Base-by-base conservation (phyloP, 202 grass and related monocot genomes). In the Carex arenaria region DNA sequence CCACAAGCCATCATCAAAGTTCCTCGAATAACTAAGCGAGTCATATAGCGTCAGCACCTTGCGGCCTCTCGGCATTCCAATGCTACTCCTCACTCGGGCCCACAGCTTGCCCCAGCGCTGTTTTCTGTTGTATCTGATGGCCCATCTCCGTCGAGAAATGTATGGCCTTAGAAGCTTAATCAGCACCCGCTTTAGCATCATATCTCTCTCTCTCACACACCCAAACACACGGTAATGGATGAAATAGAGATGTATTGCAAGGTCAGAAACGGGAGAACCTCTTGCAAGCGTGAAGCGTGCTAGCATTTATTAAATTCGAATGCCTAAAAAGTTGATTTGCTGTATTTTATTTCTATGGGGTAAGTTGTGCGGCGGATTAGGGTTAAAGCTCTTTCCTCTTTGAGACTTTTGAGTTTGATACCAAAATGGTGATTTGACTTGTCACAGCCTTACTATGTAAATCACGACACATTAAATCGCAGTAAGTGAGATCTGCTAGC, bases 1-100 rank as follows among this genome's bases (percentile, higher is more conserved):
- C 93, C 90, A 95, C 73, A 30, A 18, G 0, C 90, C 88, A 15
- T 89, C 88, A 64, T 95, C 90, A 83, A 92, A 92, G 82, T 90
- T 89, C 57, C 67, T 84, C 80, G 83, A 88, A 83, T 92, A 92
- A 69, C 86, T 87, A 9, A 64, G 84, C 13, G 80, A 64, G 68
- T 89, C 90, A 90, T 94, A 94, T 80, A 59, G 78, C 15, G 3
- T 18, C 69, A 28, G 84, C 52, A 18, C 26, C 66, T 42, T 59
- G 61, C 73, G 38, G 12, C 13, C 23, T n/a, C 36, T 11, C 11
- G 68, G 79, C 80, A 57, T 51, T 57, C 57, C 4, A 8, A 38
- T 2, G 23, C 14, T 47, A 63, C 72, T 36, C 22, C 17, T 5
- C 0, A 9, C 72, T 57, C 59, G 69, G 8, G 34, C 80, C 79